Percentiles rank a stretch among this genome's conserved stretches.
These are phyloP conservation scores for Claviceps sp. DNA, from an alignment of 2,329 filamentous ascomycete species.

Conservation along the genomic window DNA sequence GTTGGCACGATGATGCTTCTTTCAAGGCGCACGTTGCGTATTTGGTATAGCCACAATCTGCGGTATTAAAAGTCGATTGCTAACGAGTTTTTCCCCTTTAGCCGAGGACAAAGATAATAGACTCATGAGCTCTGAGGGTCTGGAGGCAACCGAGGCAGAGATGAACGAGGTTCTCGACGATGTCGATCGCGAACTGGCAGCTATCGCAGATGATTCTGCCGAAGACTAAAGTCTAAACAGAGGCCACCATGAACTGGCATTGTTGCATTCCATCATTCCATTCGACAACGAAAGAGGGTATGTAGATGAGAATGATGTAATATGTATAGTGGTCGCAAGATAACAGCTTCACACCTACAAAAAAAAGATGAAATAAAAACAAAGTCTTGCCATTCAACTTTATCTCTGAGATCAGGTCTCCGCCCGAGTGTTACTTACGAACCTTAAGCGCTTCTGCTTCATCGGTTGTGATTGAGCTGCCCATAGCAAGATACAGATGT, in stretches of 20 bases:
- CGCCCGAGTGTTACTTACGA: too few relatives aligned
- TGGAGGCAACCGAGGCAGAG: conserved; percentile 51
- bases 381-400: too few relatives aligned
- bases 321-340: too few relatives aligned
- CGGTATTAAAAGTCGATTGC: not conserved
- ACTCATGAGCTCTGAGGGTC: conserved; percentile 52
- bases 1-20: not conserved
- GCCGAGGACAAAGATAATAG: conserved; percentile 55
- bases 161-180: conserved; percentile 39
- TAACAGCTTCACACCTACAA: too few relatives aligned
- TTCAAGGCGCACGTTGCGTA: not conserved
- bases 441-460: too few relatives aligned
- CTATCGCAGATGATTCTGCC: conserved; percentile 9
- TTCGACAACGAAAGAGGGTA: too few relatives aligned
- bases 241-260: not conserved
- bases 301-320: too few relatives aligned
- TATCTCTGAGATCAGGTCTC: too few relatives aligned
- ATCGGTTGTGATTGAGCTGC: too few relatives aligned
- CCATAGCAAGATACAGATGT: too few relatives aligned
- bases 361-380: too few relatives aligned
- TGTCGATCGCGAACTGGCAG: conserved; percentile 24
- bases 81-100: conserved; percentile 14
- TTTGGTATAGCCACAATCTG: not conserved
- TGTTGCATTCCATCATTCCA: too few relatives aligned
- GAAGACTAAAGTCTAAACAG: conserved; percentile 6